phyloP scores from a whole-genome alignment of 23 red algal species.

The Cyanidiococcus yangmingshanensis region DNA sequence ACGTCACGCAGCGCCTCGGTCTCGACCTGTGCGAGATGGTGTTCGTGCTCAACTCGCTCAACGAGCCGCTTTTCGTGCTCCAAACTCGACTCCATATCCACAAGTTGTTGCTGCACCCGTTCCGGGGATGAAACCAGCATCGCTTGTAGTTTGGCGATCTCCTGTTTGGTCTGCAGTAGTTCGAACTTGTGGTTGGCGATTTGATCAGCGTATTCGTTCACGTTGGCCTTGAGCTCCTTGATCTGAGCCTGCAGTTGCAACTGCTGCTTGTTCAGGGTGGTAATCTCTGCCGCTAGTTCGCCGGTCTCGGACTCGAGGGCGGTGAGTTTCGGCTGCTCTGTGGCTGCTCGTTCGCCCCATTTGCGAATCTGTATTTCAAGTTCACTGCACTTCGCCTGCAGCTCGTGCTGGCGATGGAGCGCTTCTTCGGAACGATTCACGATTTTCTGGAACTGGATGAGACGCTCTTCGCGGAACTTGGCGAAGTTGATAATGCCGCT shows the following conservation, averaged over 20 bases:
- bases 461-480: conserved; percentile 74
- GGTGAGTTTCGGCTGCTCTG: conserved; percentile 47
- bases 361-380: conserved; percentile 35
- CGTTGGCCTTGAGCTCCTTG: conserved; percentile 42
- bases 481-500: conserved; percentile 73
- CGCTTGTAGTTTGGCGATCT: conserved; percentile 38
- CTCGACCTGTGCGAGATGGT: conserved; percentile 20
- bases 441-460: conserved; percentile 46
- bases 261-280: conserved; percentile 52
- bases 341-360: conserved; percentile 34
- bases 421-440: conserved; percentile 43
- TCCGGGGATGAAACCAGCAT: conserved; percentile 77
- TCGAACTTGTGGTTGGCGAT: conserved; percentile 27
- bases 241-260: conserved; percentile 44
- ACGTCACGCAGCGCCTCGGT: conserved; percentile 28
- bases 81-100: conserved; percentile 42
- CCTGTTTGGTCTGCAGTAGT: conserved; percentile 36
- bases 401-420: conserved; percentile 24
- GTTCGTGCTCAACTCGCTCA: conserved; percentile 28
- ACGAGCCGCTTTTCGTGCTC: conserved; percentile 43
- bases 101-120: conserved; percentile 59
- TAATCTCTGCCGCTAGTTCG: conserved; percentile 42
- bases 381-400: conserved; percentile 26
- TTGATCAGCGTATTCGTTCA: conserved; percentile 38
- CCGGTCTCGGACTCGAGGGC: conserved; percentile 30